These are phyloP conservation scores for Ascochyta lentis DNA, from an alignment of 2,329 filamentous ascomycete genomes.

Conservation along the genomic window DNA sequence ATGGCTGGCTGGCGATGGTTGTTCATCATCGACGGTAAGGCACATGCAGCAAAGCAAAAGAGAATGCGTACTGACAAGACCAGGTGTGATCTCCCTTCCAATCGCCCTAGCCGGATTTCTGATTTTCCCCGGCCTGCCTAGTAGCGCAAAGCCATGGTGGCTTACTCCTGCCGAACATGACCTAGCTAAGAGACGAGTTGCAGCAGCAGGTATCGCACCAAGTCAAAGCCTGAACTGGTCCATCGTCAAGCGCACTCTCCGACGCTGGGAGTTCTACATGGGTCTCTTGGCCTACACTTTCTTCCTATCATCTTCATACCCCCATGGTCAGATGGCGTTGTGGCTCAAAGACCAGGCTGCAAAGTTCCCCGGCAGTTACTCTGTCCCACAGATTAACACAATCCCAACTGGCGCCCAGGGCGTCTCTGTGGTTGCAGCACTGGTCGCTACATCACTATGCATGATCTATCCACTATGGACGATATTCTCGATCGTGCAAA, in stretches of 20 bases:
- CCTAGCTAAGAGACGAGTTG: conserved; percentile 40
- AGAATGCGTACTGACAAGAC: not conserved
- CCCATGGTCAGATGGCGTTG: conserved; percentile 58
- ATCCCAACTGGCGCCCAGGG: conserved; percentile 58
- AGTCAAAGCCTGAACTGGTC: conserved; percentile 53
- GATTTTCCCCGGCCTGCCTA: conserved; percentile 60
- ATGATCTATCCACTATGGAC: conserved; percentile 60
- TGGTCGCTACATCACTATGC: conserved; percentile 59
- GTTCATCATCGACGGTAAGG: conserved; percentile 58
- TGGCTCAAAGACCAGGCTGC: conserved; percentile 58
- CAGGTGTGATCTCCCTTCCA: conserved; percentile 61
- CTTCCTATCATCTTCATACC: conserved; percentile 51
- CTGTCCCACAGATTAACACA: conserved; percentile 58
- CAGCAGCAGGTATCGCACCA: conserved; percentile 40
- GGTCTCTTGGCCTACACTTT: conserved; percentile 58
- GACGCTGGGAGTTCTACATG: conserved; percentile 61
- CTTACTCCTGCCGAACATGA: conserved; percentile 48
- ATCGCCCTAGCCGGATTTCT: conserved; percentile 62
- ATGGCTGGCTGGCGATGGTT: conserved; percentile 60
- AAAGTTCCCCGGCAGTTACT: conserved; percentile 47
- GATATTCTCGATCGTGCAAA: conserved; percentile 54
- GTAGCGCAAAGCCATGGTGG: conserved; percentile 59
- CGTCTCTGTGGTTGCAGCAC: conserved; percentile 58
- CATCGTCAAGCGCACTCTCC: conserved; percentile 55
- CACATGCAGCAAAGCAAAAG: not conserved